Percentiles rank a stretch among this genome's conserved stretches.
Evolutionary conservation across 148 eudicot species (phyloP).

Genomic region (Diospyros kaki): DNA sequence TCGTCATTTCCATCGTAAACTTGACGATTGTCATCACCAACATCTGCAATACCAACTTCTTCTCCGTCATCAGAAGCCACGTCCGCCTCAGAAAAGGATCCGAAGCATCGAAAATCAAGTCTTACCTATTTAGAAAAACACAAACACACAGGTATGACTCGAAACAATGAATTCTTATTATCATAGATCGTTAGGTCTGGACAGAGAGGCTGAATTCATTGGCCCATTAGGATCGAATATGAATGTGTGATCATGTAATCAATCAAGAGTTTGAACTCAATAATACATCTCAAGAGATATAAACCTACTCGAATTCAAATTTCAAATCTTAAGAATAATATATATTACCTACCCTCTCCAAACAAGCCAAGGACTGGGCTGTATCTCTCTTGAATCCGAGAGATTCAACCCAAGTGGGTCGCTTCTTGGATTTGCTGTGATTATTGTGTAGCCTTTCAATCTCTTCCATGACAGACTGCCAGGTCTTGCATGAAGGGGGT

Average conservation of each 20-base stretch:
- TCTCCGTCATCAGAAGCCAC: constrained; percentile 61
- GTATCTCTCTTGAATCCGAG: constrained; percentile 79
- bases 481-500: constrained; percentile 47
- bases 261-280: too few species aligned
- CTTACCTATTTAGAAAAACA: constrained; percentile 9
- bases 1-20: constrained; percentile 17
- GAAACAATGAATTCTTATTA: too few species aligned
- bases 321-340: too few species aligned
- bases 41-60: constrained; percentile 39
- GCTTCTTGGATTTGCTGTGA: constrained; percentile 46
- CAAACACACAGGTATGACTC: too few species aligned
- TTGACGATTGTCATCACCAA: constrained; percentile 15
- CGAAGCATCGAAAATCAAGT: constrained; percentile 79
- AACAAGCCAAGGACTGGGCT: constrained; percentile 64
- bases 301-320: too few species aligned
- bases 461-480: constrained; percentile 95
- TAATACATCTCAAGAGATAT: too few species aligned
- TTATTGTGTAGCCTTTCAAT: constrained; percentile 68
- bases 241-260: too few species aligned
- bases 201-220: too few species aligned
- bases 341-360: constrained; percentile 25
- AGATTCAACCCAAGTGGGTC: constrained; percentile 46
- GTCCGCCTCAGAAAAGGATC: constrained; percentile 44
- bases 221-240: too few species aligned
- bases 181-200: too few species aligned